These are phyloP conservation scores for Nosema muscidifuracis DNA, from an alignment of 371 early-diverging fungal species.

Conservation along the genomic window DNA sequence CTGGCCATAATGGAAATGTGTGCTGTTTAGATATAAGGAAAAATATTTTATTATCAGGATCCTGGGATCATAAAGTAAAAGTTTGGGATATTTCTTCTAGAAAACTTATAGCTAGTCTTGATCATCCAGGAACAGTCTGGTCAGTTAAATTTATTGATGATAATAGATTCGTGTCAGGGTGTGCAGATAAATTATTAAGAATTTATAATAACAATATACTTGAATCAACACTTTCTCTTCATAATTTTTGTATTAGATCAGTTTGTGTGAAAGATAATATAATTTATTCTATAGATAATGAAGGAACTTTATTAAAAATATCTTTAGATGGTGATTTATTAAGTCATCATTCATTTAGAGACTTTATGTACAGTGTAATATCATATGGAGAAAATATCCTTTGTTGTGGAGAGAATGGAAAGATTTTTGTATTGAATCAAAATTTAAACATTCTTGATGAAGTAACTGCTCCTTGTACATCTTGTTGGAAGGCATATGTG, in stretches of 20 bases:
- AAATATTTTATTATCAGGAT: constrained; percentile 43
- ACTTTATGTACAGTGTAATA: constrained; percentile 47
- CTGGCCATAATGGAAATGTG: constrained; percentile 53
- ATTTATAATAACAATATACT: constrained; percentile 39
- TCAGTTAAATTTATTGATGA: constrained; percentile 34
- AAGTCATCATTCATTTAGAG: constrained; percentile 25
- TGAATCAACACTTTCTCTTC: constrained; percentile 31
- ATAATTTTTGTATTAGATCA: constrained; percentile 53
- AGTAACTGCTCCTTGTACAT: constrained; percentile 21
- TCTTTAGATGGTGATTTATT: constrained; percentile 39
- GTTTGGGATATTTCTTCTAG: constrained; percentile 8
- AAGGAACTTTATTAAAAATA: constrained; percentile 52
- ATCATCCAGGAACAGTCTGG: constrained; percentile 57
- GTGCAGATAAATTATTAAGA: constrained; percentile 53
- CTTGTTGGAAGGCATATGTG: constrained; percentile 50
- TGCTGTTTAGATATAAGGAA: constrained; percentile 46
- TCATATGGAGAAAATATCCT: constrained; percentile 15
- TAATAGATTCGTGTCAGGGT: constrained; percentile 53
- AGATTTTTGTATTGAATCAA: constrained; percentile 36
- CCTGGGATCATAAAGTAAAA: constrained; percentile 58
- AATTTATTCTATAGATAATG: constrained; percentile 57
- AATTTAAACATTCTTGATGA: constrained; percentile 31
- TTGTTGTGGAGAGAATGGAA: constrained; percentile 59
- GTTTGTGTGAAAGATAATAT: constrained; percentile 34
- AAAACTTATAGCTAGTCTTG: constrained; percentile 3